These are phyloP conservation scores for Kwoniella europaea DNA, from an alignment of 768 basidiomycete genomes.

Conservation along the genomic window DNA sequence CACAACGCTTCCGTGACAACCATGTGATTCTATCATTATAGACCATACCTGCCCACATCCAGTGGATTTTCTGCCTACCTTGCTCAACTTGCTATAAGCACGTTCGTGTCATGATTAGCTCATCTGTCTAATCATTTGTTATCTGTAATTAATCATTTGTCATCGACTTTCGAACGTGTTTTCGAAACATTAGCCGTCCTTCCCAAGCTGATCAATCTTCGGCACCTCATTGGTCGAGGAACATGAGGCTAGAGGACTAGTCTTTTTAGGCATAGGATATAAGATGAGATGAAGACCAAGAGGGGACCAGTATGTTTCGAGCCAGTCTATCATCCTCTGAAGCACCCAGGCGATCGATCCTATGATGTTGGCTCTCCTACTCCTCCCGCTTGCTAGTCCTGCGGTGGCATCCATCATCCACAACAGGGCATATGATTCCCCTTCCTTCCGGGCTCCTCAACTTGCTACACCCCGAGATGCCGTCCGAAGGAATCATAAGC, in stretches of 20 bases:
- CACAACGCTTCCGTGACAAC: too few species aligned
- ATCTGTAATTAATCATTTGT: slow-evolving; percentile 5
- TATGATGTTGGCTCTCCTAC: background rate
- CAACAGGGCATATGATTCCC: slow-evolving; percentile 34
- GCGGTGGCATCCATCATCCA: slow-evolving; percentile 14
- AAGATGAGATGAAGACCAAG: too few species aligned
- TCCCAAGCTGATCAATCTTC: background rate
- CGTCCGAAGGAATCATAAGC: slow-evolving; percentile 24
- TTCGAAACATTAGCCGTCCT: background rate
- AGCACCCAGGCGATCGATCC: background rate
- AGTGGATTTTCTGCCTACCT: too few species aligned
- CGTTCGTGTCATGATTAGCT: background rate
- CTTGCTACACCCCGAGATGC: slow-evolving; percentile 13
- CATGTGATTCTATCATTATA: background rate
- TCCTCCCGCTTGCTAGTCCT: background rate
- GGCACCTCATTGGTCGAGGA: background rate
- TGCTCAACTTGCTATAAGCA: background rate
- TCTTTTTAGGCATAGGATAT: background rate
- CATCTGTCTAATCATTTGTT: background rate
- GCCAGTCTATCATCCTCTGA: too few species aligned
- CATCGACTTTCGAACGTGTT: background rate
- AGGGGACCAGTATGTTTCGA: too few species aligned
- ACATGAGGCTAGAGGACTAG: background rate
- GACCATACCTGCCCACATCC: background rate
- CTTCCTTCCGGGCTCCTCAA: slow-evolving; percentile 23